phyloP scores from a whole-genome alignment of 1,284 basidiomycete genomes.

The Marasmius fiardii region DNA sequence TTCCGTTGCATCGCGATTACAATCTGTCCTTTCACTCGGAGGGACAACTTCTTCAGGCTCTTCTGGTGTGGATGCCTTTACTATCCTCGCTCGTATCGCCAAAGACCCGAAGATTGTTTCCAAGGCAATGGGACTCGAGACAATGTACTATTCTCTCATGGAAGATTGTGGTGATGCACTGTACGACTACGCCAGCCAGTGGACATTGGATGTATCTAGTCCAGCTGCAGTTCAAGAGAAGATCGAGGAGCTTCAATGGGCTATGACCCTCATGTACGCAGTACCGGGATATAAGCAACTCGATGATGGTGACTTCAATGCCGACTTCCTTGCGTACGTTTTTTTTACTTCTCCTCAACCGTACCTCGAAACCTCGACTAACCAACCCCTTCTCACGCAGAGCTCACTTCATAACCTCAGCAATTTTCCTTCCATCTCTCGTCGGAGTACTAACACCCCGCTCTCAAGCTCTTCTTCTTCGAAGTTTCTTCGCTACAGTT shows the following conservation, averaged over 20 bases:
- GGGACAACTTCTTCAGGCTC: constrained; percentile 2
- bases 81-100: constrained; percentile 37
- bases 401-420: constrained; percentile 43
- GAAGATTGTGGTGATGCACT: constrained; percentile 32
- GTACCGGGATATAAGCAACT: constrained; percentile 30
- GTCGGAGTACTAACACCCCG: constrained; percentile 26
- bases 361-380: too few species aligned
- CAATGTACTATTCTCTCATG: constrained; percentile 20
- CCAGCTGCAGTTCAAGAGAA: constrained; percentile 30
- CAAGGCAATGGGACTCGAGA: constrained; percentile 12
- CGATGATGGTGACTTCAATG: constrained; percentile 22
- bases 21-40: constrained; percentile 9
- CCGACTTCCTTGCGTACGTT: constrained; percentile 41
- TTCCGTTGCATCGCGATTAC: constrained; percentile 1
- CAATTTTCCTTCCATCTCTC: constrained; percentile 34
- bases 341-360: not conserved
- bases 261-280: constrained; percentile 35
- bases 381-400: too few species aligned
- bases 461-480: constrained; percentile 31
- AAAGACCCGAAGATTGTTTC: constrained; percentile 32
- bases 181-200: constrained; percentile 39
- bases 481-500: constrained; percentile 29
- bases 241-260: constrained; percentile 41
- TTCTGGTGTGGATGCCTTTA: constrained; percentile 30
- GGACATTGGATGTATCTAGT: constrained; percentile 32